Evolutionary conservation across 768 basidiomycete species (phyloP).

Genomic region (Infundibulicybe gibba): DNA sequence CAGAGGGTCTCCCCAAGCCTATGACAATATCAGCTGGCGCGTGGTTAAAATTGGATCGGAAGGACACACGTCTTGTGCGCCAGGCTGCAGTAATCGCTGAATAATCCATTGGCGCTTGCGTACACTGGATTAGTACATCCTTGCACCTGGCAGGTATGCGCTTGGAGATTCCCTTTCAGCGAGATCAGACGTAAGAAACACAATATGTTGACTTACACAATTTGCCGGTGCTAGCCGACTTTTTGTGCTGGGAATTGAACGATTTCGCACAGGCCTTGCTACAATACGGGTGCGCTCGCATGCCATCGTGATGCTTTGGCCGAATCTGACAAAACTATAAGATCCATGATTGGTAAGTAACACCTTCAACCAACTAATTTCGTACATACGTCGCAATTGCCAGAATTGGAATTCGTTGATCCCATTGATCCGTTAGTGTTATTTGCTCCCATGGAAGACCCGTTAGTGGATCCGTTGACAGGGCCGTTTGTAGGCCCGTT

Average conservation of each 20-base stretch:
- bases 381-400: slow-evolving; percentile 5
- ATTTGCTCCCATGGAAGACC: no score
- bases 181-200: background rate
- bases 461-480: background rate
- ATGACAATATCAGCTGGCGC: background rate
- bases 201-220: background rate
- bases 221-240: background rate
- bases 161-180: background rate
- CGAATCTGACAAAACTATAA: background rate
- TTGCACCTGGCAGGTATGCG: slow-evolving; percentile 41
- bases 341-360: background rate
- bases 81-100: slow-evolving; percentile 45
- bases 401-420: slow-evolving; percentile 5
- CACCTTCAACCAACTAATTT: background rate
- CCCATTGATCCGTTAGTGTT: no score
- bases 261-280: slow-evolving; percentile 1
- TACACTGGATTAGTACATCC: slow-evolving; percentile 45
- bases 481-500: slow-evolving; percentile 14
- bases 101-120: slow-evolving; percentile 32
- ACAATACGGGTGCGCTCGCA: slow-evolving; percentile 1
- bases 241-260: background rate
- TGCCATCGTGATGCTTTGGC: slow-evolving; percentile 3
- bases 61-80: slow-evolving; percentile 46
- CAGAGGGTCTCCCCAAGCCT: slow-evolving; percentile 50
- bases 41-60: background rate